Base-by-base conservation (phyloP, 176 grass and related monocot genomes). In the Neostapfia colusana region DNA sequence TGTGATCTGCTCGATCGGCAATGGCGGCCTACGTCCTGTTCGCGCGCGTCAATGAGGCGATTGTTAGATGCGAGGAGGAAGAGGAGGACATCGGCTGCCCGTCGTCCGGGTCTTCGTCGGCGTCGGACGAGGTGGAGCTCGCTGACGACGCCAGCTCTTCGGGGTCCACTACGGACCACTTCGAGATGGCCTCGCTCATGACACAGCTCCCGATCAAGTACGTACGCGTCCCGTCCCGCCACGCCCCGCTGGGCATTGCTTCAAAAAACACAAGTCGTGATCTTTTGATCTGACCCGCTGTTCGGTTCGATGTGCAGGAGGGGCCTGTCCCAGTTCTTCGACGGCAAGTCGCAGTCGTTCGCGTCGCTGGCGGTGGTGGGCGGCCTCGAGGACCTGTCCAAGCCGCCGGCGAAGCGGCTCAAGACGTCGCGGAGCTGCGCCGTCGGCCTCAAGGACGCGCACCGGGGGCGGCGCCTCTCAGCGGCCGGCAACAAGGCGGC, bases 261-360 rank as follows among this genome's bases (percentile, higher is more conserved):
- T 13, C 9, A n/a, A n/a, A 2, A 10, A 9, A 51, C 6, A 51
- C 20, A 10, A 63, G 16, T 14, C 23, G 23, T 16, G 65, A 8
- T 35, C 55, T 44, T 44, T 61, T 55, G 55, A 43, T 75, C 75
- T 75, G 75, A 85, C 70, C 6, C 6, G 50, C 4, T 40, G 51
- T 20, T n/a, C 18, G 75, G 63, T 48, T 34, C 0, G 24, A 7
- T 21, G 2, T 73, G 63, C 81, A 93, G 90, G 90, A 93, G 84
- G 62, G 81, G 90, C 14, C 66, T 93, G 37, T 93, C 90, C 2
- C 78, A 82, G 80, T 93, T 93, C 83, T 93, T 93, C 72, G 67
- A 93, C 84, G 90, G 90, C 67, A 93, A 90, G 82, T 93, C 90
- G 40, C 90, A 93, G 68, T 93, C 90, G 6, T 93, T 93, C 67